Base-by-base conservation (phyloP, 2,329 filamentous ascomycete genomes). In the Diaporthe citrichinensis region DNA sequence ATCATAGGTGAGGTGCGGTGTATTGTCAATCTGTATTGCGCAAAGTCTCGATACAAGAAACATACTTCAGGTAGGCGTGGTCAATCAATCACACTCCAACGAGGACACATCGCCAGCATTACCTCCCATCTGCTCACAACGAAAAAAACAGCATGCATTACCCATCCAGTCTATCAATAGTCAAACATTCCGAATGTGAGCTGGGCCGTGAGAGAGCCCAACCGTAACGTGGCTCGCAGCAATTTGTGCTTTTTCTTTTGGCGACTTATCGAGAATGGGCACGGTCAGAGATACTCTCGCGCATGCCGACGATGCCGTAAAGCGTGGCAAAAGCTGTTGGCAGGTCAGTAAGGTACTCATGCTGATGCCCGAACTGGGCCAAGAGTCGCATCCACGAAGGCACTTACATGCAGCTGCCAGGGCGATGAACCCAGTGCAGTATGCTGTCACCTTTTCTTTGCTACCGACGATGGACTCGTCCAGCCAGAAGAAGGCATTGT, bases 401-500 rank as follows among this genome's bases (percentile, higher is more conserved):
- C 5, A 83, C 88, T 85, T 81, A 90, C 88, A 84, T 73, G 85
- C 82, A 5, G 86, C 84, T 14, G 87, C 82, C 73, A 88, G 78
- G 1, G 83, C 77, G 28, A 89, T 80, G 75, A 90, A 90, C 9
- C 83, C 85, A 58, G 85, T 81, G 72, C 84, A 85, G 76, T 87
- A 87, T 8, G 84, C 84, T 53, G 85, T 81, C 28, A 89, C 85
- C 23, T 86, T 85, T 78, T 86, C 85, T 53, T 84, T 81, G 39
- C 84, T 84, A 61, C 85, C 85, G 77, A 88, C 84, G 72, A 85
- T 80, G 8, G 83, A 79, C 71, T 85, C 83, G 77, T 90, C 86
- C 71, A 90, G 82, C 85, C 88, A 90, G 81, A 88, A 90, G 77
- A 89, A 88, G 14, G 88, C 83, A 73, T 82, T 84, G 69, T 84